phyloP scores from a whole-genome alignment of 139 green algal species.

The Microglena sp. region DNA sequence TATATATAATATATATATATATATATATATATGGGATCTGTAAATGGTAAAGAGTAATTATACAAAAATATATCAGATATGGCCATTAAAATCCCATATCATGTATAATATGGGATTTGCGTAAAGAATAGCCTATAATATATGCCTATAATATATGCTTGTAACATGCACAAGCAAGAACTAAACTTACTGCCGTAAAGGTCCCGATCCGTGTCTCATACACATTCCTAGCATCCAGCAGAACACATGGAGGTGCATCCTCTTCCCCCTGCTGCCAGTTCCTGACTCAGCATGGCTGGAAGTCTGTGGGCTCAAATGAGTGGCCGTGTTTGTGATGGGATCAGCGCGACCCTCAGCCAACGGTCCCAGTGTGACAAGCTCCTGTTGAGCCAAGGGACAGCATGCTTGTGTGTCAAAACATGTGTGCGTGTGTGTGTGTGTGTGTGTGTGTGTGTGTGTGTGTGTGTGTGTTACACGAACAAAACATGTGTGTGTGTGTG shows the following conservation, averaged over 20 bases:
- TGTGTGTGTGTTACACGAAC: neutral
- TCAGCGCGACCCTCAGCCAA: slow-evolving; percentile 12
- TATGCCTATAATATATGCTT: too few relatives aligned
- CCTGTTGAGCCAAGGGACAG: slow-evolving; percentile 14
- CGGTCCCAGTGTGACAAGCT: slow-evolving; percentile 50
- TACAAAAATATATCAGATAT: too few relatives aligned
- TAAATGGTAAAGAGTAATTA: too few relatives aligned
- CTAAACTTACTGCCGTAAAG: slow-evolving; percentile 18
- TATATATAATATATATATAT: too few relatives aligned
- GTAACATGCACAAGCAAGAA: too few relatives aligned
- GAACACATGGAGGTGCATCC: too few relatives aligned
- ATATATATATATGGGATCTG: too few relatives aligned
- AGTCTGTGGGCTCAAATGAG: slow-evolving; percentile 41
- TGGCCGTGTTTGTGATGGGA: slow-evolving; percentile 12
- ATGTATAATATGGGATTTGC: too few relatives aligned
- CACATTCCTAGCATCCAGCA: slow-evolving; percentile 66
- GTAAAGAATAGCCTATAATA: too few relatives aligned
- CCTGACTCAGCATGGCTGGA: slow-evolving; percentile 39
- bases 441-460: neutral
- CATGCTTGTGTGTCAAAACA: neutral
- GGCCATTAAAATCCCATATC: too few relatives aligned
- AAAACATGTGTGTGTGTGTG: neutral
- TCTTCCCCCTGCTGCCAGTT: slow-evolving; percentile 5
- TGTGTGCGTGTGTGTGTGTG: neutral
- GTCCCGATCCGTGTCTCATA: slow-evolving; percentile 70